Conservation (phyloP, 2,329 filamentous ascomycete genomes). For the Bertia moriformis region DNA sequence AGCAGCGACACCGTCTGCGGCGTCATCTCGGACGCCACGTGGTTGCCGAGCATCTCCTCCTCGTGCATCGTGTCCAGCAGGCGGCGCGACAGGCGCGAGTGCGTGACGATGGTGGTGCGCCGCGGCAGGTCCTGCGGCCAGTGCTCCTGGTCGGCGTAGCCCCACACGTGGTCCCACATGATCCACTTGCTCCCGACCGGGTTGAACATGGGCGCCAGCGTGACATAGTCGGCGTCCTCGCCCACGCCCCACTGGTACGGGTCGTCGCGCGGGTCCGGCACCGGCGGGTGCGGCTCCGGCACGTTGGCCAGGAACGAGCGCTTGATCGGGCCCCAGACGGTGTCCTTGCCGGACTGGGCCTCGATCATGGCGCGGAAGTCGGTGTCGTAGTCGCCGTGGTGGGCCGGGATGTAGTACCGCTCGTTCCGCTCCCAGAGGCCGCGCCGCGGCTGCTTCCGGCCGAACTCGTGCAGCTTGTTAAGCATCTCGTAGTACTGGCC, state of each 20-base stretch:
- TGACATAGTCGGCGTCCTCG: conserved; percentile 61
- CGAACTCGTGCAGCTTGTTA: conserved; percentile 47
- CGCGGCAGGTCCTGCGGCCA: conserved; percentile 45
- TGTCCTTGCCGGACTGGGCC: conserved; percentile 28
- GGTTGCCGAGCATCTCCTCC: conserved; percentile 59
- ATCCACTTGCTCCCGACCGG: conserved; percentile 61
- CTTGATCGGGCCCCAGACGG: conserved; percentile 52
- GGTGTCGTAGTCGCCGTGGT: conserved; percentile 53
- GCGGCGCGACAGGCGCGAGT: conserved; percentile 57
- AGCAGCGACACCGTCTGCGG: conserved; percentile 59
- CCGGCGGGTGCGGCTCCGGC: conserved; percentile 51
- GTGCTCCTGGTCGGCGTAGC: conserved; percentile 39
- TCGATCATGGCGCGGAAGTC: conserved; percentile 54
- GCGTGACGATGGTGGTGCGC: conserved; percentile 65
- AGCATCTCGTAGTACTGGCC: conserved; percentile 73
- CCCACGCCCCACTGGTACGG: conserved; percentile 64
- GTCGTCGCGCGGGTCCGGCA: conserved; percentile 40
- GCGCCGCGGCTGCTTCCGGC: conserved; percentile 53
- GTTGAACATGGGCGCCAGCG: conserved; percentile 68
- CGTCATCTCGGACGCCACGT: conserved; percentile 71
- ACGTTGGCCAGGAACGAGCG: conserved; percentile 34
- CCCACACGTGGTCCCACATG: conserved; percentile 52
- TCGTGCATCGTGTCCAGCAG: conserved; percentile 65
- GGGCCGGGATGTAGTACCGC: conserved; percentile 57
- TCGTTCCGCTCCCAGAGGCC: conserved; percentile 62